Evolutionary conservation across 345 rosid genomes (phyloP).

Genomic region (Brassica juncea): DNA sequence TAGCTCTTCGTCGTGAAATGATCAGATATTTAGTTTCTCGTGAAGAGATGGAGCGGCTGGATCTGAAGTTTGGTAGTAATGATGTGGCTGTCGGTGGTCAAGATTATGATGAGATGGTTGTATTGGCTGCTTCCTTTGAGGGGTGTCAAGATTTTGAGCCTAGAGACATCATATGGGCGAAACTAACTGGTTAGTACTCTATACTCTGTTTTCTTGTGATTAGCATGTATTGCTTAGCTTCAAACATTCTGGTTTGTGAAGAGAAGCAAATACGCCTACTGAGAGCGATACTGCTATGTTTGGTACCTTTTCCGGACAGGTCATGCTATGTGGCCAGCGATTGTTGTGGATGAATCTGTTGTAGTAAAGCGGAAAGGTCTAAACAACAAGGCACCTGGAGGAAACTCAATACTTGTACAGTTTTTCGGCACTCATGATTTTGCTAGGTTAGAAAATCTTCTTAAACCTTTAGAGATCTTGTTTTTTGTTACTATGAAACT

Average conservation of each 20-base stretch:
- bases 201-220: slow-evolving; percentile 10
- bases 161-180: slow-evolving; percentile 97
- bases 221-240: slow-evolving; percentile 10
- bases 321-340: slow-evolving; percentile 99
- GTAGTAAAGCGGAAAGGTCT: slow-evolving; percentile 57
- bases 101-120: slow-evolving; percentile 88
- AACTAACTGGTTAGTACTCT: slow-evolving; percentile 69
- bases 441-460: slow-evolving; percentile 67
- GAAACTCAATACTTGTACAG: slow-evolving; percentile 75
- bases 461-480: slow-evolving; percentile 6
- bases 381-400: slow-evolving; percentile 50
- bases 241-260: slow-evolving; percentile 16
- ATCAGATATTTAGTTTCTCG: slow-evolving; percentile 63
- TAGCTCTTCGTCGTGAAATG: slow-evolving; percentile 66
- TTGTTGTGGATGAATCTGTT: slow-evolving; percentile 84
- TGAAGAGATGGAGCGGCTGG: slow-evolving; percentile 66
- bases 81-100: slow-evolving; percentile 52
- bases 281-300: slow-evolving; percentile 41
- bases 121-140: slow-evolving; percentile 82
- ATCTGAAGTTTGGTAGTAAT: slow-evolving; percentile 49
- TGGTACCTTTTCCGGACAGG: slow-evolving; percentile 59
- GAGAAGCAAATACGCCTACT: background rate
- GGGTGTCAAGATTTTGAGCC: slow-evolving; percentile 84
- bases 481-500: background rate
- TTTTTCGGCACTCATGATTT: slow-evolving; percentile 99